phyloP scores from a whole-genome alignment of 2,329 filamentous ascomycete species.

The Lachnellula hyalina region DNA sequence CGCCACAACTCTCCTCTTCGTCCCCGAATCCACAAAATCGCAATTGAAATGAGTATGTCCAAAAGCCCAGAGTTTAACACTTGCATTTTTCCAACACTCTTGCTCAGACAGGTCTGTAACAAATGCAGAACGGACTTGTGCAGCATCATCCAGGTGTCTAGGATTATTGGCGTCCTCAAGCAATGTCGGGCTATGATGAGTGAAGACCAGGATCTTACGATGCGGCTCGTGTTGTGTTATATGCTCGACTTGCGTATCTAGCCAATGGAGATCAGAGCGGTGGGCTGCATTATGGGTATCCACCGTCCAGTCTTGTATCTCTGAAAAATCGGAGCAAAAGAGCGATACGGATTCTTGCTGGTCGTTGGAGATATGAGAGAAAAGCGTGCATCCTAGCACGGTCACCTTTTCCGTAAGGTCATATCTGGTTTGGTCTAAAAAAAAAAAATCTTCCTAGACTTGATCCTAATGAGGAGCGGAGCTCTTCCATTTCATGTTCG shows the following conservation, averaged over 20 bases:
- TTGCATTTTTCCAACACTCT: slow-evolving; percentile 19
- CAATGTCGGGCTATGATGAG: slow-evolving; percentile 33
- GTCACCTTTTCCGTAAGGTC: slow-evolving; percentile 34
- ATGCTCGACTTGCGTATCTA: slow-evolving; percentile 34
- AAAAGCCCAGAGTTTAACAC: slow-evolving; percentile 39
- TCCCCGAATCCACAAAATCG: slow-evolving; percentile 32
- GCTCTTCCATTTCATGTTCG: slow-evolving; percentile 7
- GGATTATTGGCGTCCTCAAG: slow-evolving; percentile 6
- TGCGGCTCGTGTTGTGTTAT: slow-evolving; percentile 30
- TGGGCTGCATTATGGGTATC: slow-evolving; percentile 6
- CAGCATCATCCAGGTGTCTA: slow-evolving; percentile 15
- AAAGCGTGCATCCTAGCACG: slow-evolving; percentile 44
- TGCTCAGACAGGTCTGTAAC: slow-evolving; percentile 43
- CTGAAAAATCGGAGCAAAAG: slow-evolving; percentile 9
- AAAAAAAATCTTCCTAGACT: slow-evolving; percentile 29
- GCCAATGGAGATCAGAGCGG: slow-evolving; percentile 32
- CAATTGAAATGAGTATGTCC: slow-evolving; percentile 41
- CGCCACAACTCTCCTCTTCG: slow-evolving; percentile 32
- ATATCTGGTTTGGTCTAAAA: slow-evolving; percentile 37
- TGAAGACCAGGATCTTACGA: slow-evolving; percentile 35
- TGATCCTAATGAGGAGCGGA: slow-evolving; percentile 5
- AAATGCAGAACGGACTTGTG: slow-evolving; percentile 38
- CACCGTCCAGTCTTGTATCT: slow-evolving; percentile 6
- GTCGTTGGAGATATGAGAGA: slow-evolving; percentile 39
- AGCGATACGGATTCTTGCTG: slow-evolving; percentile 25